phyloP scores from a whole-genome alignment of 129 eudicot species.

The Centaurea solstitialis region DNA sequence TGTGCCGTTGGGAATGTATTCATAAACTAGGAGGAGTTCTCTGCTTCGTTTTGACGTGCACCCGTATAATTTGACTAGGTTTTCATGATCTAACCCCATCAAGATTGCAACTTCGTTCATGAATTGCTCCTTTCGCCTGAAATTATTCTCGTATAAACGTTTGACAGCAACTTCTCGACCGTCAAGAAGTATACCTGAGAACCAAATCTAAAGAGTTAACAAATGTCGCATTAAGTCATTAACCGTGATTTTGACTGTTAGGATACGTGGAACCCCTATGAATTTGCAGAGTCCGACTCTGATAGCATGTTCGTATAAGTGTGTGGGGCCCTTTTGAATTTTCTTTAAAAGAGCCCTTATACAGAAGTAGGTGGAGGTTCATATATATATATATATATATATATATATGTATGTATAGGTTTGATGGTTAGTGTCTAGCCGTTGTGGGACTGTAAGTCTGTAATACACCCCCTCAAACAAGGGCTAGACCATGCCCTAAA shows the following conservation, averaged over 20 bases:
- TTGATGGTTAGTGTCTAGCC: no score
- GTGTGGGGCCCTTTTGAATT: no score
- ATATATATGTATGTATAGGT: no score
- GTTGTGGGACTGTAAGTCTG: no score
- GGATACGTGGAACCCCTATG: not conserved
- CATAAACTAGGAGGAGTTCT: constrained; percentile 81
- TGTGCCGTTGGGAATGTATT: constrained; percentile 83
- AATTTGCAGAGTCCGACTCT: no score
- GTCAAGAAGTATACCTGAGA: constrained; percentile 64
- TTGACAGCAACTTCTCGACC: constrained; percentile 92
- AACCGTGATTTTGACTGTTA: not conserved
- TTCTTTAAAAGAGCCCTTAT: not conserved
- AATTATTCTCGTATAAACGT: constrained; percentile 81
- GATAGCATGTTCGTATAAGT: no score
- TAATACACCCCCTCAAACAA: no score
- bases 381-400: no score
- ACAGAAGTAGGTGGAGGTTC: not conserved
- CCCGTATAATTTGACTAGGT: constrained; percentile 78
- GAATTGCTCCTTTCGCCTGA: constrained; percentile 84
- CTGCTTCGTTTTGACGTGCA: constrained; percentile 86
- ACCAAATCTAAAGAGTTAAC: not conserved
- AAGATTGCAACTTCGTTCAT: constrained; percentile 85
- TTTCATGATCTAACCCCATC: constrained; percentile 53
- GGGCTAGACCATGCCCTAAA: no score
- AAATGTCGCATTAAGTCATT: not conserved